phyloP scores from a whole-genome alignment of 2,329 filamentous ascomycete genomes.

The Exophiala dermatitidis region DNA sequence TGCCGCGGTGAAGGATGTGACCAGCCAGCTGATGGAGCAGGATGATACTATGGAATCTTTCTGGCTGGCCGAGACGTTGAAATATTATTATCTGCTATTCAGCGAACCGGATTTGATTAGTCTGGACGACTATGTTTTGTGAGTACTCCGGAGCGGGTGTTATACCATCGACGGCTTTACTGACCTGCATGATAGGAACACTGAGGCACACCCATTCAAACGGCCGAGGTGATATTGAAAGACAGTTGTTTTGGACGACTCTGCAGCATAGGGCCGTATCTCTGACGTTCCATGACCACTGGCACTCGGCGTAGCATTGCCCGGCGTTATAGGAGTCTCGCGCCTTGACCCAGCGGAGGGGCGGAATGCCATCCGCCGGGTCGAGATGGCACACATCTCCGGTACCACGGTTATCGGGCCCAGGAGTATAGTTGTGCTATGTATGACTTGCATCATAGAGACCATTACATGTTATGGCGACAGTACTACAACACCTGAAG shows the following conservation, averaged over 20 bases:
- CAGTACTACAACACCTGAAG: too few relatives aligned
- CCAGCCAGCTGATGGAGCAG: conserved; percentile 38
- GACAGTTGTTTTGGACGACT: not conserved
- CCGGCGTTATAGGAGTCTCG: not conserved
- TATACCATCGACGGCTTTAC: conserved; percentile 9
- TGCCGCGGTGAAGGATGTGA: conserved; percentile 61
- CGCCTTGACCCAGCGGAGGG: too few relatives aligned
- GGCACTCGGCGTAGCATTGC: not conserved
- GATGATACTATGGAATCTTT: conserved; percentile 67
- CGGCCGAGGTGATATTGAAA: conserved; percentile 26
- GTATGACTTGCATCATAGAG: too few relatives aligned
- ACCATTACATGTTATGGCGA: too few relatives aligned
- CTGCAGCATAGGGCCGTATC: not conserved
- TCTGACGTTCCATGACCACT: not conserved
- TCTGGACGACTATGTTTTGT: conserved; percentile 43
- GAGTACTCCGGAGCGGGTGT: conserved; percentile 26
- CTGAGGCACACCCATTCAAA: conserved; percentile 37
- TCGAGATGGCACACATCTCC: too few relatives aligned
- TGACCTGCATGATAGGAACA: conserved; percentile 30
- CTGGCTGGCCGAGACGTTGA: conserved; percentile 53
- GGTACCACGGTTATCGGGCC: too few relatives aligned
- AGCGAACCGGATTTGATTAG: conserved; percentile 39
- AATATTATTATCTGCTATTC: conserved; percentile 44
- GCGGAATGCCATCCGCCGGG: too few relatives aligned
- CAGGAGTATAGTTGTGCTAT: too few relatives aligned